Percentiles rank a stretch among this genome's conserved stretches.
phyloP scores from a whole-genome alignment of 202 grass and related monocot genomes.

The Schoenoplectus tabernaemontani region DNA sequence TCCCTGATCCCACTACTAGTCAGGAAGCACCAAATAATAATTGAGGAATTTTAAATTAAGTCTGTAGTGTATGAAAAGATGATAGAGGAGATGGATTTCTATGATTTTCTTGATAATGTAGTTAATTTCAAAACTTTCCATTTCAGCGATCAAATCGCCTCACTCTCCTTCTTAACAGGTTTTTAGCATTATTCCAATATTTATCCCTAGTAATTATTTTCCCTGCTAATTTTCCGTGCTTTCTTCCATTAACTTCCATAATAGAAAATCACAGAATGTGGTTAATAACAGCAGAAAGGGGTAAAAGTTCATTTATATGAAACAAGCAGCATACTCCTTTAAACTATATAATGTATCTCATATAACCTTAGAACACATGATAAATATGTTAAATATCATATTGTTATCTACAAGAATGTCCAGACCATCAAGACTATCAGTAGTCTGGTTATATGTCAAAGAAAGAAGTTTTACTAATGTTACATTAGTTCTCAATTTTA shows the following conservation, averaged over 20 bases:
- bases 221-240: background rate
- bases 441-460: background rate
- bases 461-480: background rate
- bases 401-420: background rate
- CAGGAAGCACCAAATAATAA: background rate
- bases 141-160: background rate
- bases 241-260: background rate
- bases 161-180: background rate
- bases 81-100: background rate
- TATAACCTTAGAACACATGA: background rate
- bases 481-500: background rate
- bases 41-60: background rate
- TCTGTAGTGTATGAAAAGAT: background rate
- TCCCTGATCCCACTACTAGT: background rate
- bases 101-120: background rate
- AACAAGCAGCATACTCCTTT: background rate
- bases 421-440: background rate
- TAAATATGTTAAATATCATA: background rate
- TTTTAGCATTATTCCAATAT: background rate
- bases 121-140: background rate
- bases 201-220: background rate
- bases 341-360: background rate
- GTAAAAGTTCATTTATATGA: background rate
- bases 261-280: background rate
- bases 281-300: background rate